phyloP scores from a whole-genome alignment of 306 rosid species.

The Fragaria iinumae region DNA sequence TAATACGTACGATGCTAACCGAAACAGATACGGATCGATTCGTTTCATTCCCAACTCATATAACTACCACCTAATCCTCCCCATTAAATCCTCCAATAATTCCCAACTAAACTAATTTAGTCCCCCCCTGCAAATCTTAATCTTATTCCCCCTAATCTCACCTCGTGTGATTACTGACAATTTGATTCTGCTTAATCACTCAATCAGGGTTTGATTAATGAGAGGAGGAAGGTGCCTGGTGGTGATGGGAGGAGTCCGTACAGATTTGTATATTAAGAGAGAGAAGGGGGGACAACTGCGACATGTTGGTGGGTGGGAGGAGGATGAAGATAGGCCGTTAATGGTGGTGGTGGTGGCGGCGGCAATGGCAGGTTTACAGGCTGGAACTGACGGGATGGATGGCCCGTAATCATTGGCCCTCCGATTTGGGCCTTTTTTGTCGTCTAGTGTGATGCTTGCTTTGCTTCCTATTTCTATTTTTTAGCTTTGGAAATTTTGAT shows the following conservation, averaged over 20 bases:
- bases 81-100: slow-evolving; percentile 11
- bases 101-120: background rate
- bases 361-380: slow-evolving; percentile 72
- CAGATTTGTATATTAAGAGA: background rate
- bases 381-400: slow-evolving; percentile 59
- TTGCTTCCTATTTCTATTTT: background rate
- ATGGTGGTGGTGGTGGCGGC: slow-evolving; percentile 10
- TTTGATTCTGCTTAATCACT: background rate
- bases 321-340: slow-evolving; percentile 44
- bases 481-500: background rate
- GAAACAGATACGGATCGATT: slow-evolving; percentile 45
- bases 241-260: slow-evolving; percentile 8
- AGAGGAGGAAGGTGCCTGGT: background rate
- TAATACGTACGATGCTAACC: slow-evolving; percentile 56
- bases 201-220: too few species aligned
- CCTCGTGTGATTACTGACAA: slow-evolving; percentile 12
- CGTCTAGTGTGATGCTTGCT: slow-evolving; percentile 64
- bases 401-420: slow-evolving; percentile 72
- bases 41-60: slow-evolving; percentile 15
- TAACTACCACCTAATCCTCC: slow-evolving; percentile 27
- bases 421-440: slow-evolving; percentile 80
- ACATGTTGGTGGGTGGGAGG: slow-evolving; percentile 37
- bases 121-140: background rate
- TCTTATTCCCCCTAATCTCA: background rate
- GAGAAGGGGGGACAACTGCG: background rate